These are phyloP conservation scores for Paxillus rubicundulus DNA, from an alignment of 768 basidiomycete genomes.

Conservation along the genomic window DNA sequence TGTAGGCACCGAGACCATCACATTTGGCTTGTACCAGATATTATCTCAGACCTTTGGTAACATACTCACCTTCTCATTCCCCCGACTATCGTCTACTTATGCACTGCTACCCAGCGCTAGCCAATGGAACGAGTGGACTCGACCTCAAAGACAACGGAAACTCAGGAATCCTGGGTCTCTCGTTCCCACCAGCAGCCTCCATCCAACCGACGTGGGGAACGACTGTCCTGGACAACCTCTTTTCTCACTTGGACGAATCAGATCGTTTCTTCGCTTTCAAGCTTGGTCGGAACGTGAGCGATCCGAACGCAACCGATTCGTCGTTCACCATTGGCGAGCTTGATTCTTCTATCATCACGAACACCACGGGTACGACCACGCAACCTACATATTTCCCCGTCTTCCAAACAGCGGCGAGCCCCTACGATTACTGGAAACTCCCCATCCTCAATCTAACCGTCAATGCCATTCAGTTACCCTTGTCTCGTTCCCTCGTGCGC, in stretches of 20 bases:
- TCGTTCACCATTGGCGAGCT: conserved; percentile 53
- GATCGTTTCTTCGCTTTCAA: conserved; percentile 50
- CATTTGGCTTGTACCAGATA: conserved; percentile 45
- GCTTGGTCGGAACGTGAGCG: conserved; percentile 37
- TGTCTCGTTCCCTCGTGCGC: conserved; percentile 45
- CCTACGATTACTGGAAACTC: conserved; percentile 60
- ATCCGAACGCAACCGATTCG: conserved; percentile 28
- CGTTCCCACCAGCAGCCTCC: conserved; percentile 47
- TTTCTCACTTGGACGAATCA: conserved; percentile 39
- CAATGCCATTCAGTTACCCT: conserved; percentile 37
- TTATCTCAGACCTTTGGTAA: conserved; percentile 48
- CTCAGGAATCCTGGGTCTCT: conserved; percentile 56
- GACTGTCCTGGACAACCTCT: conserved; percentile 47
- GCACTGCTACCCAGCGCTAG: conserved; percentile 37
- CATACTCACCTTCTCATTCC: background rate
- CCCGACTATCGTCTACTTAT: background rate
- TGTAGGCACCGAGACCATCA: conserved; percentile 48
- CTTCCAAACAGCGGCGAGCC: conserved; percentile 30
- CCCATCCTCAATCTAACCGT: conserved; percentile 45
- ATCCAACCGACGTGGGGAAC: conserved; percentile 43
- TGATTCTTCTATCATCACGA: conserved; percentile 33
- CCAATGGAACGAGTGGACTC: conserved; percentile 41
- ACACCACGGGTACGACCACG: conserved; percentile 29
- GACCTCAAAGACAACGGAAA: conserved; percentile 45
- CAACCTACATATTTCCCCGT: conserved; percentile 41